Base-by-base conservation (phyloP, 2,329 filamentous ascomycete species). In the Colletotrichum siamense region DNA sequence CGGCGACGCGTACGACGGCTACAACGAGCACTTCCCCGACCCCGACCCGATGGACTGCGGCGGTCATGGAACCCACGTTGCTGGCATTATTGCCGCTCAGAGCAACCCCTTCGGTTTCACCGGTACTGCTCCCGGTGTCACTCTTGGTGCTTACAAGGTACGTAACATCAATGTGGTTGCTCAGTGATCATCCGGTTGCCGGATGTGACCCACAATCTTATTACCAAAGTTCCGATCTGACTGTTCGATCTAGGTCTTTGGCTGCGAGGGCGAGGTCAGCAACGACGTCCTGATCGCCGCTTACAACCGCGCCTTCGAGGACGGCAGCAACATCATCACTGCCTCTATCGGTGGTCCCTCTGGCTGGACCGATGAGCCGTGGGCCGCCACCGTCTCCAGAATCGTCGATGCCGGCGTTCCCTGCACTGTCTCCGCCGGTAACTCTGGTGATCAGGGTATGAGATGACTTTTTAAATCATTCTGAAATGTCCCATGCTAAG, bases 51-150 rank as follows among this genome's bases (percentile, higher is more conserved):
- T 90, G 79, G 89, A 90, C 77, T 91, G 90, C 79, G 83, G 81
- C 3, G 91, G 91, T 4, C 92, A 94, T 81, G 92, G 92, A 34
- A 92, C 90, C 1, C 91, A 92, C 81, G 90, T 92, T 28, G 87
- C 91, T 3, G 92, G 92, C 36, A 93, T 91, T 76, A 88, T 94
- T 61, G 92, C 91, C 3, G 92, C 91, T 2, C 89, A 92, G 81
- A 81, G 83, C 62, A 87, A 92, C 80, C 82, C 85, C 0, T 87
- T 87, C 49, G 88, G 88, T n/a, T 90, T 92, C 79, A 89, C 88
- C 18, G 92, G 92, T 18, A 90, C 88, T 12, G 91, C 91, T 0
- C 88, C 90, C 1, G 89, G 87, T 55, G 91, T 91, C 2, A 89
- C 84, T 2, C 84, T 93, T 2, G 90, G 90, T 61, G 86, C 88